Evolutionary conservation across 352 stramenopile species (phyloP), one percentile per base, ranked within the genome.

Genomic region (Pythium chondricola): DNA sequence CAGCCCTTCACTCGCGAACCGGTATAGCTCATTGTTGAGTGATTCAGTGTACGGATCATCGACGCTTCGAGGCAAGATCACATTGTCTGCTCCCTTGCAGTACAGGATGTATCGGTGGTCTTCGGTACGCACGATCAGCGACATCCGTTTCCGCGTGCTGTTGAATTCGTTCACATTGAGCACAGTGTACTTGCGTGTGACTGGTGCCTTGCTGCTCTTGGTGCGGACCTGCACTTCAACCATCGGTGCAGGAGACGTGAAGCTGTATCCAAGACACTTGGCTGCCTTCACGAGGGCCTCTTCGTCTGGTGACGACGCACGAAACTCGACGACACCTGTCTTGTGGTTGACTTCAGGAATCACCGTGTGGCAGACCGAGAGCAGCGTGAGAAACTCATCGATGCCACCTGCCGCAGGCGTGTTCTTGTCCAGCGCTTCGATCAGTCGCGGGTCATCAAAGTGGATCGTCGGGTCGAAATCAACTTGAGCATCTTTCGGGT

Each of bases 141-240:
- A 98, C 96, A 99, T 99, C 49, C 97, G 71, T 71, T 99, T 99
- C 24, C 97, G 80, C 25, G 95, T 89, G 52, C 85, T 97, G 45
- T 85, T 88, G 58, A 93, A 93, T 43, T 93, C 80, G 55, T 85
- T 85, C 35, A 93, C 79, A 29, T 89, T 85, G 47, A 93, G 53
- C 14, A 93, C 69, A 22, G 62, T 75, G 55, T 85, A 91, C 42
- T 58, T 65, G 3, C 68, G 56, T 4, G 67, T 44, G 7, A 18
- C 27, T 8, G 58, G 56, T 6, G 18, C 27, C 6, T 60, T 62
- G 14, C 55, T 68, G 42, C 80, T 88, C 13, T 55, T 74, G 4
- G 67, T 84, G 13, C 29, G 8, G 20, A 86, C 58, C 13, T 66
- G 48, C 8, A 85, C 62, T 13, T 84, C 61, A 5, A 77, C 55